Conservation (phyloP, 371 early-diverging fungal genomes). For the Mortierella sp. region DNA sequence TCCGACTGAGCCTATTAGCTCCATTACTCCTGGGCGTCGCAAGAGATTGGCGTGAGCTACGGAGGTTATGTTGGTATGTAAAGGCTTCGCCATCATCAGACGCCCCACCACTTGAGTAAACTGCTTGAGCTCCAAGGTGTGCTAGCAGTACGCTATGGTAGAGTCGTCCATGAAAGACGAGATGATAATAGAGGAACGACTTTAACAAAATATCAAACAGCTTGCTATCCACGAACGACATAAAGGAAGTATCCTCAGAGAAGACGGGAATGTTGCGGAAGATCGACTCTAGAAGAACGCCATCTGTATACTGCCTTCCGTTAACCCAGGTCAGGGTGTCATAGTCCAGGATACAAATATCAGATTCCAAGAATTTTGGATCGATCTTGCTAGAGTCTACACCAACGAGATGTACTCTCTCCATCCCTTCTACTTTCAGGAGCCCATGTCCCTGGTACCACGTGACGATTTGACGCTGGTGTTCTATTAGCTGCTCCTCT, state of each 20-base stretch:
- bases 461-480: conserved; percentile 38
- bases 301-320: conserved; percentile 47
- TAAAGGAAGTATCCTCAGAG: conserved; percentile 43
- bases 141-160: conserved; percentile 28
- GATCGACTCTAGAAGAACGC: conserved; percentile 40
- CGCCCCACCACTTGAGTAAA: conserved; percentile 37
- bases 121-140: conserved; percentile 24
- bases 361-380: conserved; percentile 33
- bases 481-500: conserved; percentile 51
- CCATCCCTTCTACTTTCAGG: conserved; percentile 38
- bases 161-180: conserved; percentile 40
- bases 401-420: conserved; percentile 31
- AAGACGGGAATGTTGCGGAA: conserved; percentile 40
- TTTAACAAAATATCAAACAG: conserved; percentile 44
- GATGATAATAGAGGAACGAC: conserved; percentile 48
- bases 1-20: conserved; percentile 6
- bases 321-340: conserved; percentile 46
- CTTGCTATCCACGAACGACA: conserved; percentile 45
- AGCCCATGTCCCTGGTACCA: conserved; percentile 45
- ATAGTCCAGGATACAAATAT: conserved; percentile 36
- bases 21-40: conserved; percentile 10
- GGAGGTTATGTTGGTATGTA: conserved; percentile 45
- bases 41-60: conserved; percentile 26
- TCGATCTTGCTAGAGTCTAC: conserved; percentile 50
- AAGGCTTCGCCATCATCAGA: conserved; percentile 56